phyloP scores from a whole-genome alignment of 176 grass and related monocot genomes.

The Saccharum officinarum region DNA sequence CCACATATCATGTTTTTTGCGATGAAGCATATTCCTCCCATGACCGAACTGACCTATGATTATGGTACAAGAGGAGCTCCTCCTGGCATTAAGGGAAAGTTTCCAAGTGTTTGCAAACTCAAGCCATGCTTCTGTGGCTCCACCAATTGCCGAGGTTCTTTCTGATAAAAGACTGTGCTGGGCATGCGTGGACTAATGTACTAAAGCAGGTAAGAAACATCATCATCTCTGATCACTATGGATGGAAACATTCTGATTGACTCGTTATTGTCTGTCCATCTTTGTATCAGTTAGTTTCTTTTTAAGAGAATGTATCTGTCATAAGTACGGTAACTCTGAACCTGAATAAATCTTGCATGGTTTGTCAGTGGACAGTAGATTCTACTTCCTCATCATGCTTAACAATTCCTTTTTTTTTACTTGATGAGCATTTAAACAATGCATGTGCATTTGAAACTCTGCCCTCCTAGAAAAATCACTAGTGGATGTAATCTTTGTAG shows the following conservation, averaged over 20 bases:
- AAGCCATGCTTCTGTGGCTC: constrained; percentile 51
- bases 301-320: neutral
- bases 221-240: neutral
- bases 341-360: neutral
- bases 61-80: constrained; percentile 51
- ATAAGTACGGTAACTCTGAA: neutral
- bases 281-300: neutral
- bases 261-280: neutral
- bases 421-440: neutral
- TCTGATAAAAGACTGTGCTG: constrained; percentile 13
- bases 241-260: neutral
- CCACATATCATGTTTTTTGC: constrained; percentile 78
- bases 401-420: neutral
- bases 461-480: no score
- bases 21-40: constrained; percentile 66
- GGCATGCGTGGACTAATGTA: neutral
- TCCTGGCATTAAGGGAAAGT: constrained; percentile 16
- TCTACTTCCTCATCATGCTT: neutral
- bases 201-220: constrained; percentile 22
- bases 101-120: constrained; percentile 19
- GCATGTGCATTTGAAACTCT: neutral
- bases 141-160: constrained; percentile 40
- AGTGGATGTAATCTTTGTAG: no score
- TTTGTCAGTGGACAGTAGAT: neutral
- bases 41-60: constrained; percentile 73